These are phyloP conservation scores for Vigna angularis DNA, from an alignment of 306 rosid species.

Conservation along the genomic window DNA sequence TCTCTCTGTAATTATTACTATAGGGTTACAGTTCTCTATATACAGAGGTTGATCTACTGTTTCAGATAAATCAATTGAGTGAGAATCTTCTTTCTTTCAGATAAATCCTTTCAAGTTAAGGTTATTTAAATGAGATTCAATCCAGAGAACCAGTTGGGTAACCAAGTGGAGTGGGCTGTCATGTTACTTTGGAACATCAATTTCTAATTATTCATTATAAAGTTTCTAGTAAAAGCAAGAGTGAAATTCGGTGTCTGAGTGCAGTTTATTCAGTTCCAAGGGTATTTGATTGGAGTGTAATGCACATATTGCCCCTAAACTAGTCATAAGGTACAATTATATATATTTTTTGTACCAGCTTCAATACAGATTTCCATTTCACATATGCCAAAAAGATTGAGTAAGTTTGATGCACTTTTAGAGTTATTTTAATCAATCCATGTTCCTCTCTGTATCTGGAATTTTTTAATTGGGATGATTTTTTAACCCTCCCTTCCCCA, in stretches of 20 bases:
- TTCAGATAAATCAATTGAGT: too few relatives aligned
- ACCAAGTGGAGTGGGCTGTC: constrained; percentile 13
- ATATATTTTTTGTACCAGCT: constrained; percentile 12
- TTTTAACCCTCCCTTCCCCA: neutral
- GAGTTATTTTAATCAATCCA: neutral
- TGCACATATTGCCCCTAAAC: constrained; percentile 4
- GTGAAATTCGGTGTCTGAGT: neutral
- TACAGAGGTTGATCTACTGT: too few relatives aligned
- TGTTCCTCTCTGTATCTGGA: neutral
- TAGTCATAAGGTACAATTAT: constrained; percentile 17
- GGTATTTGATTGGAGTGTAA: neutral
- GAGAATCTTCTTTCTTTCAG: too few relatives aligned
- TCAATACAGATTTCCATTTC: constrained; percentile 4
- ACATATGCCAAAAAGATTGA: neutral
- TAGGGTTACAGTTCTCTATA: too few relatives aligned
- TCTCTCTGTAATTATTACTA: too few relatives aligned
- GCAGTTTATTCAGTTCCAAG: neutral
- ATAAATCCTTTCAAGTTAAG: too few relatives aligned
- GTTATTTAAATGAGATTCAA: constrained; percentile 20
- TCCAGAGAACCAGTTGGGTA: constrained; percentile 22
- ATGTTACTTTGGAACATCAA: constrained; percentile 20
- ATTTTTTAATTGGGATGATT: neutral
- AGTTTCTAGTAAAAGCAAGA: constrained; percentile 11
- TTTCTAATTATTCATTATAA: neutral
- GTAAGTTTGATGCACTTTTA: constrained; percentile 13